Evolutionary conservation across 805 yeast species (phyloP).

Genomic region (Schwanniomyces sp.): DNA sequence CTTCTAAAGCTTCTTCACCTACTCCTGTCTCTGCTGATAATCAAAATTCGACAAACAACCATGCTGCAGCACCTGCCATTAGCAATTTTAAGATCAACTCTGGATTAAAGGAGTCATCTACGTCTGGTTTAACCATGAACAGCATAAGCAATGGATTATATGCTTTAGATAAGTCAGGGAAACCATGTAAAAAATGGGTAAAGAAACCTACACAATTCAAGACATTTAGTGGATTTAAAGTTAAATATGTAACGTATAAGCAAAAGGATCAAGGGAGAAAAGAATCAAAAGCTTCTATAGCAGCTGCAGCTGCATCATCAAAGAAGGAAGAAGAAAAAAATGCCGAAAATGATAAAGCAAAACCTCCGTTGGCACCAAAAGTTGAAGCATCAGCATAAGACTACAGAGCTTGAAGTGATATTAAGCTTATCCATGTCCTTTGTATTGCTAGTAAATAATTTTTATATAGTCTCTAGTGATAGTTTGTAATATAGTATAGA

Average conservation of each 20-base stretch:
- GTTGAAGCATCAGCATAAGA: background rate
- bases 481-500: background rate
- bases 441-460: background rate
- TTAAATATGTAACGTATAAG: constrained; percentile 21
- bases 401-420: background rate
- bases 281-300: constrained; percentile 9
- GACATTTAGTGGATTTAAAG: constrained; percentile 44
- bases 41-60: constrained; percentile 1
- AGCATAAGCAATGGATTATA: constrained; percentile 24
- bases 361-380: background rate
- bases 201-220: constrained; percentile 35
- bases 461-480: background rate
- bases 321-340: background rate
- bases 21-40: constrained; percentile 15
- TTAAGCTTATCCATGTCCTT: background rate
- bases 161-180: constrained; percentile 35
- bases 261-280: constrained; percentile 8
- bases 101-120: constrained; percentile 40
- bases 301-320: background rate
- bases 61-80: constrained; percentile 5
- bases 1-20: constrained; percentile 30
- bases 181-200: constrained; percentile 33
- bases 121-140: constrained; percentile 41
- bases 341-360: background rate
- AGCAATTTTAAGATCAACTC: constrained; percentile 29